A percentile compares a stretch with the other conserved stretches of the same genome.
These are phyloP conservation scores for Hymenotorrendiella dingleyae DNA, from an alignment of 2,329 filamentous ascomycete species.

Conservation along the genomic window DNA sequence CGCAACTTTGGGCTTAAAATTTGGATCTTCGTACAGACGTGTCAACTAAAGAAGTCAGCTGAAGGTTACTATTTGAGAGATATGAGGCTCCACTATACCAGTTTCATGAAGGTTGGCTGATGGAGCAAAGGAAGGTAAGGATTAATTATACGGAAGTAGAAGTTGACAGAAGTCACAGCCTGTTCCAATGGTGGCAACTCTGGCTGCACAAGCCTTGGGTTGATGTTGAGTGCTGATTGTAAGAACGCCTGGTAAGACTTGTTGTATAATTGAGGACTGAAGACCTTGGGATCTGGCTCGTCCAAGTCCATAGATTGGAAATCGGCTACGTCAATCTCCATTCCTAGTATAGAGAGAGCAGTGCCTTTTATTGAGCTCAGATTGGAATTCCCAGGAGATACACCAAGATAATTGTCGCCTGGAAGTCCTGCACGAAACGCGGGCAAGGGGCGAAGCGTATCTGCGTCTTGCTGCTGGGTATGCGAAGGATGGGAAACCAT, in stretches of 20 bases:
- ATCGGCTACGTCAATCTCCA: constrained; percentile 71
- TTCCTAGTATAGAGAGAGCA: constrained; percentile 70
- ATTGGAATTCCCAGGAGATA: constrained; percentile 51
- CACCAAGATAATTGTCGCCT: constrained; percentile 62
- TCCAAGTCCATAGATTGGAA: constrained; percentile 63
- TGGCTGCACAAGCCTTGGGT: constrained; percentile 48
- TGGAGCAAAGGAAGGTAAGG: constrained; percentile 73
- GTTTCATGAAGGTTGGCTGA: constrained; percentile 62
- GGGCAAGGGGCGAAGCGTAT: constrained; percentile 21
- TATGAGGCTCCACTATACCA: constrained; percentile 43
- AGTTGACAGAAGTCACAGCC: constrained; percentile 63
- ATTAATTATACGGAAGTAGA: constrained; percentile 69
- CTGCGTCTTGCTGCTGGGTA: constrained; percentile 9
- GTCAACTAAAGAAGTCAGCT: constrained; percentile 41
- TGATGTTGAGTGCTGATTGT: constrained; percentile 56
- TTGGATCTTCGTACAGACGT: constrained; percentile 64
- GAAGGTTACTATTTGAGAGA: neutral
- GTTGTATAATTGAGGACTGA: constrained; percentile 49
- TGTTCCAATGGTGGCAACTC: constrained; percentile 59
- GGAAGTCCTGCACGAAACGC: constrained; percentile 31
- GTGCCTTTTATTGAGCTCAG: constrained; percentile 72
- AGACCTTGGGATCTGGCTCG: constrained; percentile 45
- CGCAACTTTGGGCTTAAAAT: constrained; percentile 54
- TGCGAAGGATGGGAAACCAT: constrained; percentile 9
- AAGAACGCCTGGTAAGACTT: constrained; percentile 69